phyloP scores from a whole-genome alignment of 805 yeast genomes.

The Metschnikowia rubicola region DNA sequence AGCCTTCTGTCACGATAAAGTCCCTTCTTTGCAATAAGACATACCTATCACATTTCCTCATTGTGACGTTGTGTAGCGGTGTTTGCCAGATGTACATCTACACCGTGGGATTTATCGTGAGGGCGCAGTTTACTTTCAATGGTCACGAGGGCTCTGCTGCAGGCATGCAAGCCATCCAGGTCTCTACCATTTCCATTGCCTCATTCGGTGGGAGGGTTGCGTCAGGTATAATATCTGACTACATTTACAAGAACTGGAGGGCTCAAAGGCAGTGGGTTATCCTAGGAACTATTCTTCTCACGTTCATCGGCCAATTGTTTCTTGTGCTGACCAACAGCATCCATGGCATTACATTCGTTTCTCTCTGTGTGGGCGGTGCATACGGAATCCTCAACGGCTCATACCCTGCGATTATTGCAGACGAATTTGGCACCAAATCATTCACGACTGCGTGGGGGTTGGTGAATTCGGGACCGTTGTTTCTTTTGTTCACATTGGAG shows the following conservation, averaged over 20 bases:
- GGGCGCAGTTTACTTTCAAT: slow-evolving; percentile 33
- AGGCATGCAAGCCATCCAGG: slow-evolving; percentile 66
- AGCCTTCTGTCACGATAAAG: slow-evolving; percentile 1
- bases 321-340: slow-evolving; percentile 25
- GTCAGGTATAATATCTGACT: slow-evolving; percentile 66
- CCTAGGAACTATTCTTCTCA: slow-evolving; percentile 37
- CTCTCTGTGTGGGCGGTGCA: slow-evolving; percentile 57
- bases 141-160: slow-evolving; percentile 40
- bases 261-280: slow-evolving; percentile 68
- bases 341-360: slow-evolving; percentile 32
- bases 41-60: slow-evolving; percentile 51
- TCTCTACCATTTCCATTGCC: slow-evolving; percentile 59
- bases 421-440: slow-evolving; percentile 60
- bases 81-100: slow-evolving; percentile 71
- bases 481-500: slow-evolving; percentile 51
- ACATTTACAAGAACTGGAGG: slow-evolving; percentile 46
- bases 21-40: slow-evolving; percentile 19
- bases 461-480: slow-evolving; percentile 65
- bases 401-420: slow-evolving; percentile 74
- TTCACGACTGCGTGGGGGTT: slow-evolving; percentile 79
- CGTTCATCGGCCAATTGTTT: slow-evolving; percentile 37
- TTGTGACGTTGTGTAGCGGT: slow-evolving; percentile 58
- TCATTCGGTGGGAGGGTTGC: slow-evolving; percentile 63
- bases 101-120: slow-evolving; percentile 70
- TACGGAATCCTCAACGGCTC: slow-evolving; percentile 73